Percentiles rank a stretch among this genome's conserved stretches.
Conservation (phyloP, 495 filamentous ascomycete species). For the Thermothielavioides terrestris region DNA sequence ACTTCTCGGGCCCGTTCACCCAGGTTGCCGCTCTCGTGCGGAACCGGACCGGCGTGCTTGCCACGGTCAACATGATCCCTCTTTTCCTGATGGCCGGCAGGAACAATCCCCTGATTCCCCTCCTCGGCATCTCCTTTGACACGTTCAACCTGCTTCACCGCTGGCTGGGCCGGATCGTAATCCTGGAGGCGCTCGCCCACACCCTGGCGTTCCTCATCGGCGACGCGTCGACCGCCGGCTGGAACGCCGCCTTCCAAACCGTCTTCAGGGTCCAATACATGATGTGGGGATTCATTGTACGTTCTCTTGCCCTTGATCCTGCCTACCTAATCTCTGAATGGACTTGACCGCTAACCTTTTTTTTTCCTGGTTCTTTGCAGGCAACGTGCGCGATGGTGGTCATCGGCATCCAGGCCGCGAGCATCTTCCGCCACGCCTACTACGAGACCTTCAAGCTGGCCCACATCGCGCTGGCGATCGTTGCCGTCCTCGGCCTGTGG, state of each 20-base stretch:
- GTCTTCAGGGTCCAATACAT: slow-evolving; percentile 34
- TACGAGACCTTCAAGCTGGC: slow-evolving; percentile 79
- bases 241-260: slow-evolving; percentile 32
- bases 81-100: slow-evolving; percentile 50
- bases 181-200: slow-evolving; percentile 56
- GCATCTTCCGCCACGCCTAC: slow-evolving; percentile 74
- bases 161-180: slow-evolving; percentile 69
- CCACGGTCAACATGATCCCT: slow-evolving; percentile 68
- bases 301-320: slow-evolving; percentile 14
- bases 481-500: slow-evolving; percentile 59
- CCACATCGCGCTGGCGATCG: slow-evolving; percentile 60
- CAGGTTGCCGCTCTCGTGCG: slow-evolving; percentile 41
- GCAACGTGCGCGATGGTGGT: slow-evolving; percentile 51
- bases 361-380: slow-evolving; percentile 32
- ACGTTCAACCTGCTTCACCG: slow-evolving; percentile 75
- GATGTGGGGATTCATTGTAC: slow-evolving; percentile 48
- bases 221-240: slow-evolving; percentile 31
- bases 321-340: too few species aligned
- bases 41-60: slow-evolving; percentile 67
- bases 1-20: slow-evolving; percentile 44
- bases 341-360: too few species aligned
- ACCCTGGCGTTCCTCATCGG: slow-evolving; percentile 39
- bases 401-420: slow-evolving; percentile 63
- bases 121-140: slow-evolving; percentile 62
- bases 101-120: slow-evolving; percentile 51